A percentile compares a stretch with the other conserved stretches of the same genome.
Conservation (phyloP, 164 flowering plant genomes). For the Vitis vinifera region DNA sequence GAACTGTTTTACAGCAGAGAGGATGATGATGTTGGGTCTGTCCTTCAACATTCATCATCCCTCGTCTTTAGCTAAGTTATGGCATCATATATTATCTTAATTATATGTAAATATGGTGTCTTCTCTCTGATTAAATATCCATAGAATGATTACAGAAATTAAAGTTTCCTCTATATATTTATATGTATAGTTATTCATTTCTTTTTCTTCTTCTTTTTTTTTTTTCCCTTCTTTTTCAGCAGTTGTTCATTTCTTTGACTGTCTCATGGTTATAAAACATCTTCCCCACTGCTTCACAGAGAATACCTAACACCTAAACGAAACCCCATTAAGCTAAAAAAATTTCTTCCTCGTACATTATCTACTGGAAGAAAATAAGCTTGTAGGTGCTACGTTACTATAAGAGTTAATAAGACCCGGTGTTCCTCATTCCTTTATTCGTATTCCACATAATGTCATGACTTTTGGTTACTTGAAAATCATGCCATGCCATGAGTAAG, state of each 20-base stretch:
- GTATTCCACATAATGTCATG: too few relatives aligned
- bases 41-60: too few relatives aligned
- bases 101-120: slow-evolving; percentile 19
- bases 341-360: slow-evolving; percentile 8
- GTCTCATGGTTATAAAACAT: too few relatives aligned
- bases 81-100: background rate
- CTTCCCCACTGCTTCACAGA: too few relatives aligned
- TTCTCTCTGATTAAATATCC: slow-evolving; percentile 15
- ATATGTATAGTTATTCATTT: background rate
- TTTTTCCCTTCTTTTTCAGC: background rate
- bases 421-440: too few relatives aligned
- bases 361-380: slow-evolving; percentile 2
- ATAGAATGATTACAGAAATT: slow-evolving; percentile 17
- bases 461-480: too few relatives aligned
- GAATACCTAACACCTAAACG: too few relatives aligned
- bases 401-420: background rate
- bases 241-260: background rate
- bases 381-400: slow-evolving; percentile 6
- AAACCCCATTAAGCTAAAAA: too few relatives aligned
- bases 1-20: too few relatives aligned
- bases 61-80: slow-evolving; percentile 1
- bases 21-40: too few relatives aligned
- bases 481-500: too few relatives aligned
- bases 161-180: background rate
- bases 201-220: background rate